These are phyloP conservation scores for Phaseolus lunatus DNA, from an alignment of 306 rosid genomes.

Conservation along the genomic window DNA sequence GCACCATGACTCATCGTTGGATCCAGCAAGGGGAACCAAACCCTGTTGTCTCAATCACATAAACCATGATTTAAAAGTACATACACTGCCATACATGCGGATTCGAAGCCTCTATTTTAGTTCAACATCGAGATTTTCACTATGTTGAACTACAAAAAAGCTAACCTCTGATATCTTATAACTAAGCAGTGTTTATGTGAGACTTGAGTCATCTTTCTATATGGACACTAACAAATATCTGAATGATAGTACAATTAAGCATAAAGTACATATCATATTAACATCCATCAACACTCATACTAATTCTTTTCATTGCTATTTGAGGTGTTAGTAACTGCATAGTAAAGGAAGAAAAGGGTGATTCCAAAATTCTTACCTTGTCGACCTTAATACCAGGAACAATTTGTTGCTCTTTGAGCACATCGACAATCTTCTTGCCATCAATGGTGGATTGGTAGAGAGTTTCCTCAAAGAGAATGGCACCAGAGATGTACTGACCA, in stretches of 20 bases:
- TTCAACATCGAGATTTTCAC: not conserved
- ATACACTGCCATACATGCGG: not conserved
- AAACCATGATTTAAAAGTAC: slow-evolving; percentile 31
- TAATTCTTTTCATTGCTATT: not conserved
- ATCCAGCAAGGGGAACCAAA: slow-evolving; percentile 81
- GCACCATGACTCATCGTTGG: slow-evolving; percentile 90
- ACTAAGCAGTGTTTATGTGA: not conserved
- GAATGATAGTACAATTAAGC: not conserved
- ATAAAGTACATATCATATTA: not conserved
- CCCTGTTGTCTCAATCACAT: slow-evolving; percentile 60
- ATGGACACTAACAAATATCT: not conserved
- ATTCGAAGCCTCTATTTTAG: not conserved
- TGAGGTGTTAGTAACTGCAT: not conserved
- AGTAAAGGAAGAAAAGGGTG: slow-evolving; percentile 8
- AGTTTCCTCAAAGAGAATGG: slow-evolving; percentile 94
- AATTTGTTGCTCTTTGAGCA: slow-evolving; percentile 68
- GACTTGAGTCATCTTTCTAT: not conserved
- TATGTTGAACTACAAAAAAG: not conserved
- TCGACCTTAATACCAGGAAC: slow-evolving; percentile 93
- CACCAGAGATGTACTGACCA: slow-evolving; percentile 85
- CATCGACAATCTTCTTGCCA: slow-evolving; percentile 85
- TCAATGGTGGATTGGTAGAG: slow-evolving; percentile 89
- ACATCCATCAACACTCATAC: not conserved
- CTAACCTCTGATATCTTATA: not conserved
- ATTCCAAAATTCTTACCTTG: slow-evolving; percentile 59